These are phyloP conservation scores for Pistacia vera DNA, from an alignment of 345 rosid genomes.

Conservation along the genomic window DNA sequence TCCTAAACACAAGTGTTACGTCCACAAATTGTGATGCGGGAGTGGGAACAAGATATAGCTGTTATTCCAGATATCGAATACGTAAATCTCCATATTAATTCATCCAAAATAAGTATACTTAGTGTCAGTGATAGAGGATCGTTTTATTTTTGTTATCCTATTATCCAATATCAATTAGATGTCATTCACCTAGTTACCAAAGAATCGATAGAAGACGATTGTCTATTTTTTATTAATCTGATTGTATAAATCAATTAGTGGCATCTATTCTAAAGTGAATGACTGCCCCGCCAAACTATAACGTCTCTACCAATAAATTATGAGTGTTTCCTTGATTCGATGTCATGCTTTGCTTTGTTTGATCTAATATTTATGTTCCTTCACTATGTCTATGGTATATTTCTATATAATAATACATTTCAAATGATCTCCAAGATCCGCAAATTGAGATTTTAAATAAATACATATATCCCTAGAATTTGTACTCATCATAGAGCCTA, in stretches of 20 bases:
- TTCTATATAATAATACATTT: not conserved
- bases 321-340: conserved; percentile 6
- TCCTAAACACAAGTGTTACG: not conserved
- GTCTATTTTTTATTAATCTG: not conserved
- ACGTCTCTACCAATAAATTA: not conserved
- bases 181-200: not conserved
- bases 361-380: not conserved
- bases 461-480: not conserved
- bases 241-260: conserved; percentile 7
- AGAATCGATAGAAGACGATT: not conserved
- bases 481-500: not conserved
- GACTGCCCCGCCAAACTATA: not conserved
- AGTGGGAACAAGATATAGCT: conserved; percentile 1
- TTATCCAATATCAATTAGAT: not conserved
- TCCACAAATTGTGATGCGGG: not conserved
- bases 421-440: not conserved
- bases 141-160: not conserved
- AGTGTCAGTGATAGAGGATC: not conserved
- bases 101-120: not conserved
- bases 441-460: not conserved
- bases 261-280: conserved; percentile 32
- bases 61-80: not conserved
- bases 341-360: not conserved
- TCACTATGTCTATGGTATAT: not conserved
- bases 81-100: not conserved